Evolutionary conservation across 2,329 filamentous ascomycete genomes (phyloP), one percentile per base, ranked within the genome.

Genomic region (Diaporthe australafricana): DNA sequence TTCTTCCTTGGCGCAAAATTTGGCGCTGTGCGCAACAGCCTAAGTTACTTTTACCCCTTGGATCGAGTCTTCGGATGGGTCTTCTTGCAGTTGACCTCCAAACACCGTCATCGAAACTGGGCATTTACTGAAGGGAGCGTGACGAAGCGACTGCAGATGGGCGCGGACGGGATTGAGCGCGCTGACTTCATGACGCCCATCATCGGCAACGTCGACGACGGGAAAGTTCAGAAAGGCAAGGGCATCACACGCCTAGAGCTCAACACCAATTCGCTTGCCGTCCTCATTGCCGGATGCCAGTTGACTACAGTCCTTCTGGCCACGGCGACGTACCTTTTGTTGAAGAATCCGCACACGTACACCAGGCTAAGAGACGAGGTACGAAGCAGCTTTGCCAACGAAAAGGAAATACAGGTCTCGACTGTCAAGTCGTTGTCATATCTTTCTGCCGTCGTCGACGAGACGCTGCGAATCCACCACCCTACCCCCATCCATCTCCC

Each of bases 401-500:
- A 80, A 38, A 74, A 78, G 0, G 79, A 83, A 7, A 84, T 85
- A 66, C 78, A 75, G 17, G 71, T 81, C 12, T 71, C 73, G 5
- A 75, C 75, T 14, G 75, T 78, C 0, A 70, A 73, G 35, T 71
- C 73, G 9, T 73, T 83, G 0, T 55, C 73, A 2, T 84, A 84
- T 56, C 75, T 84, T 57, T 71, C 77, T 17, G 83, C 83, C 14
- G 77, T 76, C 55, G 73, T 84, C 20, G 76, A 84, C 5, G 83
- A 85, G 74, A 76, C 77, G 9, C 68, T 85, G 40, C 77, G 83
- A 11, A 74, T 84, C 55, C 83, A 81, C 65, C 82, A 83, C 25
- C 70, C 73, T 16, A 67, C 57, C 4, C 73, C 74, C 14, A 52
- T 50, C 12, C 68, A 53, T n/a, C 52, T 72, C 27, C 71, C 69